phyloP scores from a whole-genome alignment of 108 stramenopile species.

The Discostella pseudostelligera region DNA sequence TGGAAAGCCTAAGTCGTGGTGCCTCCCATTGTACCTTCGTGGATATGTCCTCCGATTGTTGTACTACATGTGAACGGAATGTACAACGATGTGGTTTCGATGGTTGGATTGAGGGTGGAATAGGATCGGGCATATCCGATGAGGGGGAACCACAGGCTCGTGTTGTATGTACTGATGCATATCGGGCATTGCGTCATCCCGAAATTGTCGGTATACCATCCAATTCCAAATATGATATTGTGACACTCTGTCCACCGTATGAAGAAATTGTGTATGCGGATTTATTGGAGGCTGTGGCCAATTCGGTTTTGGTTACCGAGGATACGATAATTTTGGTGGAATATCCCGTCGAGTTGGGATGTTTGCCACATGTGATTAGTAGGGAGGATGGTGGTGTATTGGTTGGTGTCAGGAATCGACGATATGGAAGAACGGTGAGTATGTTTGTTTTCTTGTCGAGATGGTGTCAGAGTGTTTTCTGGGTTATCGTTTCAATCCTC shows the following conservation, averaged over 20 bases:
- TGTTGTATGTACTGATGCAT: constrained; percentile 83
- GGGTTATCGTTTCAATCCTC: no score
- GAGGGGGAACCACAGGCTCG: constrained; percentile 48
- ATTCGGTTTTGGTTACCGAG: constrained; percentile 67
- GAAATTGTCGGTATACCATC: constrained; percentile 67
- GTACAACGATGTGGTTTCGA: constrained; percentile 75
- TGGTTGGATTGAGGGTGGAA: constrained; percentile 32
- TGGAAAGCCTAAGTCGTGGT: constrained; percentile 91
- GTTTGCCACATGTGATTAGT: constrained; percentile 79
- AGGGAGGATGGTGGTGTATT: constrained; percentile 68
- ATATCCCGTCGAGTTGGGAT: constrained; percentile 93
- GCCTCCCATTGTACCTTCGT: constrained; percentile 87
- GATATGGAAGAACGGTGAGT: constrained; percentile 94
- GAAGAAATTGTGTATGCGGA: constrained; percentile 95
- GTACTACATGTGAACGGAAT: constrained; percentile 67
- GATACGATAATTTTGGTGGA: constrained; percentile 91
- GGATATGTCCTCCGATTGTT: constrained; percentile 77
- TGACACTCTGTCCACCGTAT: constrained; percentile 95
- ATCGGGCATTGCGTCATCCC: constrained; percentile 85
- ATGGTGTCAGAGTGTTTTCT: no score
- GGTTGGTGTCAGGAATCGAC: constrained; percentile 91
- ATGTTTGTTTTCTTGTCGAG: no score
- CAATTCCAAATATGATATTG: constrained; percentile 68
- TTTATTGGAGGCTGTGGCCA: constrained; percentile 77
- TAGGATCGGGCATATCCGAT: constrained; percentile 33